Evolutionary conservation across 2,329 filamentous ascomycete species (phyloP).

Genomic region (Microsporum canis): DNA sequence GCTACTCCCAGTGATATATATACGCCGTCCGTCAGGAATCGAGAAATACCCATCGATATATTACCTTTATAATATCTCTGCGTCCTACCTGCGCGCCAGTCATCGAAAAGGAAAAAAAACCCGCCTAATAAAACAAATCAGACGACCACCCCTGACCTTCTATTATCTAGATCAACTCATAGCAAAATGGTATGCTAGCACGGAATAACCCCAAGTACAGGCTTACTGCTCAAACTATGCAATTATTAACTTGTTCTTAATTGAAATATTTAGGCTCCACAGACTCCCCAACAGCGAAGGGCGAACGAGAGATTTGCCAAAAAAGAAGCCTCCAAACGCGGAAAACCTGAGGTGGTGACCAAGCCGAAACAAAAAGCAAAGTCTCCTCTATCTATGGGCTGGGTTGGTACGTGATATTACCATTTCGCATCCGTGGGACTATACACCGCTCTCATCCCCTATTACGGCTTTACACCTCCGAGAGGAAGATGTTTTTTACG

Average conservation of each 20-base stretch:
- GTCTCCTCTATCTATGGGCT: slow-evolving; percentile 45
- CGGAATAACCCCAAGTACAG: not conserved
- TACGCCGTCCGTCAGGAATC: not conserved
- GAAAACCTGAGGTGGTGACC: slow-evolving; percentile 37
- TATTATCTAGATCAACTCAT: not conserved
- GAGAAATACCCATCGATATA: not conserved
- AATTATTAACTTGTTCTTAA: slow-evolving; percentile 15
- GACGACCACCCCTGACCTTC: not conserved
- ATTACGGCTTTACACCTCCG: no score
- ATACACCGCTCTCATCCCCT: not conserved
- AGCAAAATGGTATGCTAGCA: not conserved
- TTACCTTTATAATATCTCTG: not conserved
- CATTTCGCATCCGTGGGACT: not conserved
- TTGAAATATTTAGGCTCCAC: slow-evolving; percentile 34
- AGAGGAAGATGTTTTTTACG: no score
- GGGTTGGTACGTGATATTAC: slow-evolving; percentile 44
- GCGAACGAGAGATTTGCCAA: slow-evolving; percentile 53
- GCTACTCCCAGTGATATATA: not conserved
- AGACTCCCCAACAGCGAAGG: slow-evolving; percentile 55
- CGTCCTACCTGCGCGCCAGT: not conserved
- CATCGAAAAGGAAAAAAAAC: not conserved
- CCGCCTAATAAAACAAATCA: not conserved
- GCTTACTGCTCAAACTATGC: not conserved
- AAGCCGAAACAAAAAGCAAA: slow-evolving; percentile 42
- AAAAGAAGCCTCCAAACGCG: slow-evolving; percentile 49